phyloP scores from a whole-genome alignment of 1,139 yeast species.

The Sugiyamaella paludigena region DNA sequence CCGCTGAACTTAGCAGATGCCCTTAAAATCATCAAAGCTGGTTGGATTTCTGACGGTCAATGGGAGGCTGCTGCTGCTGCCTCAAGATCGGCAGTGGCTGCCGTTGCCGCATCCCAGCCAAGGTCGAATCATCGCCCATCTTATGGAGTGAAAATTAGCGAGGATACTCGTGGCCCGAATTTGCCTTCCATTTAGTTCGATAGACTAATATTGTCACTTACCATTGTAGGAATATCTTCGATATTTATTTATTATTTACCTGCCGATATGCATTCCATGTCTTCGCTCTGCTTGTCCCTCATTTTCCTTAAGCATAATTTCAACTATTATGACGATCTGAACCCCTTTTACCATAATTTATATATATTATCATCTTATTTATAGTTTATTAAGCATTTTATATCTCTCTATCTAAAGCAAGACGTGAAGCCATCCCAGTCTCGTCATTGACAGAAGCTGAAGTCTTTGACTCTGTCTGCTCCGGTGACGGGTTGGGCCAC shows the following conservation, averaged over 20 bases:
- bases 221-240: too few species aligned
- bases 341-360: not conserved
- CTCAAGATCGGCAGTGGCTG: constrained; percentile 15
- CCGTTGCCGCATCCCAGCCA: constrained; percentile 16
- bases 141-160: constrained; percentile 13
- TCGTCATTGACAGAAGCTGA: too few species aligned
- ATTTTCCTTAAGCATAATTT: too few species aligned
- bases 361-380: not conserved
- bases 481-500: too few species aligned
- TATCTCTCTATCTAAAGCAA: not conserved
- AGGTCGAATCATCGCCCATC: constrained; percentile 15
- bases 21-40: constrained; percentile 53
- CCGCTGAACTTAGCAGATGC: constrained; percentile 54
- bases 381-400: not conserved
- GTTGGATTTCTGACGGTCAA: constrained; percentile 53
- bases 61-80: constrained; percentile 33
- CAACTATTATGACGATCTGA: not conserved
- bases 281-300: too few species aligned
- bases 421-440: constrained; percentile 4
- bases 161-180: not conserved
- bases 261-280: too few species aligned
- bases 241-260: too few species aligned
- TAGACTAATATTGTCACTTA: too few species aligned
- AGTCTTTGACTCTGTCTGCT: too few species aligned
- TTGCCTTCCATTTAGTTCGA: too few species aligned